Conservation (phyloP, 495 filamentous ascomycete genomes). For the Gamarada debralockiae region DNA sequence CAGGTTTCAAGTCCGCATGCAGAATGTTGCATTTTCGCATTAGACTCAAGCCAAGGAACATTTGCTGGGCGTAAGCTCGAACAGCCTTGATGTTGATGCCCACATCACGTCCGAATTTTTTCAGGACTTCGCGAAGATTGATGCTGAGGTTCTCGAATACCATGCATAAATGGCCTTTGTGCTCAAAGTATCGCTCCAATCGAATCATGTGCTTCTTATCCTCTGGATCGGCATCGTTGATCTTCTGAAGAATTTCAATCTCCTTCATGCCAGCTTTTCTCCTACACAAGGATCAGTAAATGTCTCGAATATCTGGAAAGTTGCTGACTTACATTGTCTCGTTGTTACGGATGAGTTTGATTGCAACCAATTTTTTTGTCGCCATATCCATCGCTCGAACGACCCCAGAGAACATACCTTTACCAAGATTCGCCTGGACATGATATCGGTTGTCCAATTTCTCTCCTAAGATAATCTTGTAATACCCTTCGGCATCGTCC, state of each 20-base stretch:
- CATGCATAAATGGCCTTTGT: conserved; percentile 93
- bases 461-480: conserved; percentile 87
- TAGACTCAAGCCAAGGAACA: conserved; percentile 82
- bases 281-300: conserved; percentile 32
- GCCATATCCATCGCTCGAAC: conserved; percentile 80
- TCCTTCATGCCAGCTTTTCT: conserved; percentile 92
- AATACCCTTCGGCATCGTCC: conserved; percentile 93
- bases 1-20: conserved; percentile 94
- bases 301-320: not conserved
- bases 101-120: conserved; percentile 91
- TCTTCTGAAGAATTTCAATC: conserved; percentile 81
- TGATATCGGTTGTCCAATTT: conserved; percentile 84
- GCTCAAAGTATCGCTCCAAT: conserved; percentile 82
- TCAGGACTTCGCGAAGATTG: conserved; percentile 91
- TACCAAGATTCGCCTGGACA: conserved; percentile 81
- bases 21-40: conserved; percentile 89
- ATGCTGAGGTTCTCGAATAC: conserved; percentile 94
- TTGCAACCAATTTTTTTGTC: conserved; percentile 68
- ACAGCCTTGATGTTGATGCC: conserved; percentile 87
- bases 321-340: conserved; percentile 64
- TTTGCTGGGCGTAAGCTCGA: conserved; percentile 85
- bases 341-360: conserved; percentile 94
- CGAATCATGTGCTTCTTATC: conserved; percentile 91
- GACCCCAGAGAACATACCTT: conserved; percentile 96
- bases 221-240: conserved; percentile 78